phyloP scores from a whole-genome alignment of 2,329 filamentous ascomycete species.

The Madurella fahalii region DNA sequence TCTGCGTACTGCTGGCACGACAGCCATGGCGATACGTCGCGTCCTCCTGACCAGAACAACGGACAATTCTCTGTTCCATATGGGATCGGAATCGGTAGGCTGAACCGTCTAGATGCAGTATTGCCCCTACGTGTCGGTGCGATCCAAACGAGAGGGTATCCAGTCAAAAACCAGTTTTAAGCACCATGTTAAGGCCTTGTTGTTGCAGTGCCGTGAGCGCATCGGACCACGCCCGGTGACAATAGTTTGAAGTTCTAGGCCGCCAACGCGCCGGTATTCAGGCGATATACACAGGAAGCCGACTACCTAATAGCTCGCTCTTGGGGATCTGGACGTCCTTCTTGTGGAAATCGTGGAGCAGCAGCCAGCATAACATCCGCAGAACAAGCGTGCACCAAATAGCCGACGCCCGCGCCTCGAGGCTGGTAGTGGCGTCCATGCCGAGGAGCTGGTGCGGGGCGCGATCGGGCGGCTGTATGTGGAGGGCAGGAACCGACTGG shows the following conservation, averaged over 20 bases:
- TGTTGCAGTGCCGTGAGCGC: neutral
- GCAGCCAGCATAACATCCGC: slow-evolving; percentile 56
- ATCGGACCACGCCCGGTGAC: too few relatives aligned
- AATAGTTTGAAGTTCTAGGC: too few relatives aligned
- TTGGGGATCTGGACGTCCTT: slow-evolving; percentile 50
- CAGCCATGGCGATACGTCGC: too few relatives aligned
- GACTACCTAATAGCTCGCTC: slow-evolving; percentile 50
- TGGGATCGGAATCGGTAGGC: too few relatives aligned
- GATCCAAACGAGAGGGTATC: slow-evolving; percentile 1
- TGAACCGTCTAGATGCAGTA: too few relatives aligned
- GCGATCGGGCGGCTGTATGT: slow-evolving; percentile 10
- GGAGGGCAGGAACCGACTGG: slow-evolving; percentile 14
- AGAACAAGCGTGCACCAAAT: slow-evolving; percentile 55
- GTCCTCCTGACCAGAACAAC: too few relatives aligned
- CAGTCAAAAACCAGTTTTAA: neutral
- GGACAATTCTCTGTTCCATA: too few relatives aligned
- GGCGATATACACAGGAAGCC: slow-evolving; percentile 54
- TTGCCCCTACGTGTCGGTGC: too few relatives aligned
- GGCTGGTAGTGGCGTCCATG: slow-evolving; percentile 3
- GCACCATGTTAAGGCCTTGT: neutral
- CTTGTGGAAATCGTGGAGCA: slow-evolving; percentile 55
- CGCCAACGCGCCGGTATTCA: slow-evolving; percentile 21
- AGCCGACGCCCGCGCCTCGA: slow-evolving; percentile 28
- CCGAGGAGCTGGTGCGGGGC: neutral
- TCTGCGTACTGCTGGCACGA: too few relatives aligned